A percentile compares a stretch with the other conserved stretches of the same genome.
Evolutionary conservation across 2,329 filamentous ascomycete species (phyloP).

Genomic region (Claviceps sp.): DNA sequence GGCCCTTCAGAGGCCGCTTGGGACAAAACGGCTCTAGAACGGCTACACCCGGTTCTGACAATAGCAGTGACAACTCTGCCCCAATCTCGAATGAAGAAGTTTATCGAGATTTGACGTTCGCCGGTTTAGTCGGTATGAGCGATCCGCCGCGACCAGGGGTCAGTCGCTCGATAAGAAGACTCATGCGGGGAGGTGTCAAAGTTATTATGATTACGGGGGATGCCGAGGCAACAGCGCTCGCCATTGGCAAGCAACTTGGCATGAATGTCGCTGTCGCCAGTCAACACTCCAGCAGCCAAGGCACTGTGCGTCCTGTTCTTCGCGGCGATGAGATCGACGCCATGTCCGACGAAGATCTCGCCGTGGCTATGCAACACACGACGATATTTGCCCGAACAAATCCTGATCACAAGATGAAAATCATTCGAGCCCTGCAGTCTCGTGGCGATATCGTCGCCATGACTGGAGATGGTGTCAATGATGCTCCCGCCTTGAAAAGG

Average conservation of each 20-base stretch:
- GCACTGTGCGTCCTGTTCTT: conserved; percentile 58
- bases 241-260: conserved; percentile 87
- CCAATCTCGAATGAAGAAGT: conserved; percentile 49
- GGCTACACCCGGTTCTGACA: conserved; percentile 34
- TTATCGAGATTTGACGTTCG: conserved; percentile 76
- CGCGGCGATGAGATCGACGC: conserved; percentile 83
- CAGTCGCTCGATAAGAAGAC: conserved; percentile 70
- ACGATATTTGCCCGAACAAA: conserved; percentile 94
- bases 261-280: conserved; percentile 60
- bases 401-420: conserved; percentile 97
- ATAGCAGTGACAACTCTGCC: conserved; percentile 24
- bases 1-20: conserved; percentile 29
- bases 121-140: conserved; percentile 91
- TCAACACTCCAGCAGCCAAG: conserved; percentile 38
- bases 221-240: conserved; percentile 84
- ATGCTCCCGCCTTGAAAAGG: conserved; percentile 90
- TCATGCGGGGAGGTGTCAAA: conserved; percentile 90
- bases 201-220: conserved; percentile 99
- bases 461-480: conserved; percentile 97
- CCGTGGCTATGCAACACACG: conserved; percentile 72
- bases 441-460: conserved; percentile 96
- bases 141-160: conserved; percentile 89
- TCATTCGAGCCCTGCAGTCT: conserved; percentile 78
- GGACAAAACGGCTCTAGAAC: conserved; percentile 29
- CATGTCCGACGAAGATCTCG: conserved; percentile 77